Evolutionary conservation across 2,329 filamentous ascomycete species (phyloP).

Genomic region (Zelopaecilomyces penicillatus): DNA sequence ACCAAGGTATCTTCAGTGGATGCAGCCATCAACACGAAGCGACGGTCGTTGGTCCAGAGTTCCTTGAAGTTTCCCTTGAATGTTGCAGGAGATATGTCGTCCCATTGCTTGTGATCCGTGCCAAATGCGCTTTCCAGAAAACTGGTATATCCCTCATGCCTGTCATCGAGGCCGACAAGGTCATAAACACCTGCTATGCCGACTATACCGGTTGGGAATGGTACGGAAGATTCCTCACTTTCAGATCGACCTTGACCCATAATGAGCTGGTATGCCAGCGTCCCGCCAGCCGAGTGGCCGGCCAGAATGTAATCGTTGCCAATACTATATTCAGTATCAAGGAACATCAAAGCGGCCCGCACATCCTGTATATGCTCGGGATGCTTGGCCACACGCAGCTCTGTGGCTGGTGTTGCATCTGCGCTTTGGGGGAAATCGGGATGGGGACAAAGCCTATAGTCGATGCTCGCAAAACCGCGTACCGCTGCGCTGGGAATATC

Average conservation of each 20-base stretch:
- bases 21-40: slow-evolving; percentile 33
- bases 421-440: slow-evolving; percentile 34
- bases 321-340: slow-evolving; percentile 39
- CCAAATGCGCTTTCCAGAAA: slow-evolving; percentile 58
- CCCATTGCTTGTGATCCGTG: slow-evolving; percentile 40
- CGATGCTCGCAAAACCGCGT: slow-evolving; percentile 54
- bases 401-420: slow-evolving; percentile 14
- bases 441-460: slow-evolving; percentile 52
- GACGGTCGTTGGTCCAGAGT: slow-evolving; percentile 24
- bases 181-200: slow-evolving; percentile 61
- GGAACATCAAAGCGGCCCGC: slow-evolving; percentile 38
- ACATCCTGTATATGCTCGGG: slow-evolving; percentile 54
- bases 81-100: slow-evolving; percentile 44
- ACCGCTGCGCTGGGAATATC: slow-evolving; percentile 28
- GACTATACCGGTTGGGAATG: slow-evolving; percentile 44
- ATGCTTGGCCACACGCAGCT: slow-evolving; percentile 40
- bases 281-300: slow-evolving; percentile 57
- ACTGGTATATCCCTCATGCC: slow-evolving; percentile 42
- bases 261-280: slow-evolving; percentile 52
- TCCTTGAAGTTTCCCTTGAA: slow-evolving; percentile 33
- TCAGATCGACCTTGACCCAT: slow-evolving; percentile 31
- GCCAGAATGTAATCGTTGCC: slow-evolving; percentile 45
- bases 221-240: slow-evolving; percentile 17
- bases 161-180: slow-evolving; percentile 43
- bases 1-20: slow-evolving; percentile 41